Evolutionary conservation across 73 alveolate genomes (phyloP).

Genomic region (Tetrahymena borealis): DNA sequence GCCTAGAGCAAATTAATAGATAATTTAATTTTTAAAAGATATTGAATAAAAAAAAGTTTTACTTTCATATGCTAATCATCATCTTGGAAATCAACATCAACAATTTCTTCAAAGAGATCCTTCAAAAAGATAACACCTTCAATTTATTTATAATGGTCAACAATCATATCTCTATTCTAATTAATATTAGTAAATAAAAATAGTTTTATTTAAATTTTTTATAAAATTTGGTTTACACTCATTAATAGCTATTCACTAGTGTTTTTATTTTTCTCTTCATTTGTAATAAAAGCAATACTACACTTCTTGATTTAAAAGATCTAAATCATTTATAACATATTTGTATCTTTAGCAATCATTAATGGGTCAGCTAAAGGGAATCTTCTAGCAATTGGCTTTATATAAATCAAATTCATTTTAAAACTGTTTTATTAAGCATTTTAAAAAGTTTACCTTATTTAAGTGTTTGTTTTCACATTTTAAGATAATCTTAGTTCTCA

Average conservation of each 20-base stretch:
- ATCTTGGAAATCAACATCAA: slow-evolving; percentile 33
- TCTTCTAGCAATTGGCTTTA: not conserved
- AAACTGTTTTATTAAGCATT: not conserved
- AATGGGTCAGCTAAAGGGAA: slow-evolving; percentile 10
- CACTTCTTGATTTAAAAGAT: slow-evolving; percentile 8
- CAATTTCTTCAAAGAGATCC: slow-evolving; percentile 40
- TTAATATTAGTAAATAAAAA: not conserved
- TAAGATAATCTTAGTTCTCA: slow-evolving; percentile 25
- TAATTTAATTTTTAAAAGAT: not conserved
- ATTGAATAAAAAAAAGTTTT: not conserved
- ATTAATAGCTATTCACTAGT: not conserved
- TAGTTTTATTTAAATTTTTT: not conserved
- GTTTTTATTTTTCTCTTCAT: not conserved
- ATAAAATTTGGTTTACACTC: slow-evolving; percentile 15
- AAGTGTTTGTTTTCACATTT: not conserved
- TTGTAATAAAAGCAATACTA: slow-evolving; percentile 21
- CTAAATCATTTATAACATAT: slow-evolving; percentile 23
- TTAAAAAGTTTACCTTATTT: not conserved
- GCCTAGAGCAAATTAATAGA: not conserved
- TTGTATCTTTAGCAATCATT: slow-evolving; percentile 26
- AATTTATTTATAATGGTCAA: not conserved
- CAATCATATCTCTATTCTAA: not conserved
- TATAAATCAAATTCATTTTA: slow-evolving; percentile 1
- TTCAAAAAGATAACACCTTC: slow-evolving; percentile 17
- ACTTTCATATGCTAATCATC: slow-evolving; percentile 25